Evolutionary conservation across 805 yeast species (phyloP).

Genomic region (Yamadazyma nakazawae): DNA sequence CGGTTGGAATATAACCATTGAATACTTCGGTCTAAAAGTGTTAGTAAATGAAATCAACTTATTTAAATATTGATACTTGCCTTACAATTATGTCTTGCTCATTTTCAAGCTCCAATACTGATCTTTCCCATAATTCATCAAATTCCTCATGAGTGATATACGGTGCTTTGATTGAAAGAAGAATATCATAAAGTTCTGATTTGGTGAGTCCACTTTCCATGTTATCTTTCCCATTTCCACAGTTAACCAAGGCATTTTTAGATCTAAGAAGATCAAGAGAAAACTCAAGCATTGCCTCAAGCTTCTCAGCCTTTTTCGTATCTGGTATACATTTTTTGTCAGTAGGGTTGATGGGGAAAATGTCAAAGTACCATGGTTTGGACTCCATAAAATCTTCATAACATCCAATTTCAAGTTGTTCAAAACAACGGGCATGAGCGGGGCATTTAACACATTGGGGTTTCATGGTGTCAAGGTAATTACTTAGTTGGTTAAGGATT

Average conservation of each 20-base stretch:
- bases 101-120: conserved; percentile 55
- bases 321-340: conserved; percentile 65
- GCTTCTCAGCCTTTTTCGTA: conserved; percentile 62
- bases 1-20: conserved; percentile 5
- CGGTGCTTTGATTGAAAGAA: conserved; percentile 44
- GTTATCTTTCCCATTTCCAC: conserved; percentile 48
- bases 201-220: conserved; percentile 49
- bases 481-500: conserved; percentile 38
- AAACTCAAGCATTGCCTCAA: conserved; percentile 61
- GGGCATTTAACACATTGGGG: conserved; percentile 82
- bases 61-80: conserved; percentile 48
- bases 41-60: conserved; percentile 22
- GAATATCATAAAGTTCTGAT: conserved; percentile 50
- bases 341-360: conserved; percentile 50
- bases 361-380: conserved; percentile 54
- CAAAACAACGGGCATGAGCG: conserved; percentile 70
- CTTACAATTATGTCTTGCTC: conserved; percentile 76
- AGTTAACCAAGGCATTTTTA: conserved; percentile 60
- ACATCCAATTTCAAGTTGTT: conserved; percentile 60
- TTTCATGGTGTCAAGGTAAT: conserved; percentile 42
- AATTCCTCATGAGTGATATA: conserved; percentile 59
- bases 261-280: conserved; percentile 64
- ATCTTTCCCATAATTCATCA: conserved; percentile 69
- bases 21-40: conserved; percentile 16
- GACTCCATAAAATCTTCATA: conserved; percentile 57